phyloP scores from a whole-genome alignment of 1,284 basidiomycete species.

The Microbotryomycetes sp. region DNA sequence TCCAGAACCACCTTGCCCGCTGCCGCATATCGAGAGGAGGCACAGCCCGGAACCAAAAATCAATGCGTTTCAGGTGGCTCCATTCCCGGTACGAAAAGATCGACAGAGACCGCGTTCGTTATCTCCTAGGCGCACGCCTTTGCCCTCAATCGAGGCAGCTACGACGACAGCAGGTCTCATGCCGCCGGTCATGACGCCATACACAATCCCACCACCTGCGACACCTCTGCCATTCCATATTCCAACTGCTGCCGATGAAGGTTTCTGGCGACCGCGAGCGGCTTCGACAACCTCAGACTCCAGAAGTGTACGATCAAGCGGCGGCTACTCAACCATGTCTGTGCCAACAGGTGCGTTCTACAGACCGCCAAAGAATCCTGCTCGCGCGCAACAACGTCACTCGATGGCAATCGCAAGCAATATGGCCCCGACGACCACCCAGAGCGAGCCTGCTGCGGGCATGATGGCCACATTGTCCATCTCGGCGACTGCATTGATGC shows the following conservation, averaged over 20 bases:
- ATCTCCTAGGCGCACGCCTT: not conserved
- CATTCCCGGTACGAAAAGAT: not conserved
- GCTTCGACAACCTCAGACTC: not conserved
- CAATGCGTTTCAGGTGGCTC: not conserved
- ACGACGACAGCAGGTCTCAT: not conserved
- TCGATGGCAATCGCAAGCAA: not conserved
- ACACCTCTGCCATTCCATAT: not conserved
- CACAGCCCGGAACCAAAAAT: not conserved
- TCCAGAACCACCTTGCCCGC: not conserved
- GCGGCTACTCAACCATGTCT: not conserved
- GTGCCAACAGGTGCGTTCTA: not conserved
- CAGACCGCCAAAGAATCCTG: not conserved
- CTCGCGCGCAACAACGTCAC: not conserved
- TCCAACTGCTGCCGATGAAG: not conserved
- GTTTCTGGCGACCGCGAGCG: not conserved
- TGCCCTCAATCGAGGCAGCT: too few relatives aligned
- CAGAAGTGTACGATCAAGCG: not conserved
- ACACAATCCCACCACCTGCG: not conserved
- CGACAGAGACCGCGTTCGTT: not conserved
- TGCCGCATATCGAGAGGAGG: too few relatives aligned
- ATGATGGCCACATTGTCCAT: not conserved
- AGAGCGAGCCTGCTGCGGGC: not conserved
- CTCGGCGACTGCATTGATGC: not conserved
- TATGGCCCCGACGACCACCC: not conserved
- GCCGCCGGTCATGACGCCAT: not conserved